A percentile compares a stretch with the other conserved stretches of the same genome.
These are phyloP conservation scores for Otatea glauca DNA, from an alignment of 176 grass and related monocot species.

Conservation along the genomic window DNA sequence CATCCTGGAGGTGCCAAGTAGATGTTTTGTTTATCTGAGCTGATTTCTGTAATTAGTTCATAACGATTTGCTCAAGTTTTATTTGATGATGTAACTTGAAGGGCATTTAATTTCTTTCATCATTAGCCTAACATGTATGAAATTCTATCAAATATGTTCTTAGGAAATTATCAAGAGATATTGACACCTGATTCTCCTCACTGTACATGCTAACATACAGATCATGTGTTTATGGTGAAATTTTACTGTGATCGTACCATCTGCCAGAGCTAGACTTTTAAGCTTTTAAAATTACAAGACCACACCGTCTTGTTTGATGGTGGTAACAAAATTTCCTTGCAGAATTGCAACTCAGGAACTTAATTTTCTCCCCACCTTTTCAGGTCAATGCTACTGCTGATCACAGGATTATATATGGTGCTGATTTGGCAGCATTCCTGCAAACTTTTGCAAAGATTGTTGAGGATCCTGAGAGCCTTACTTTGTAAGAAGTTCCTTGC, in stretches of 20 bases:
- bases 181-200: background rate
- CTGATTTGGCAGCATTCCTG: slow-evolving; percentile 89
- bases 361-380: slow-evolving; percentile 39
- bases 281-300: background rate
- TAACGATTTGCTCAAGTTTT: background rate
- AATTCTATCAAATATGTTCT: background rate
- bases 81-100: background rate
- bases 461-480: slow-evolving; percentile 74
- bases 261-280: background rate
- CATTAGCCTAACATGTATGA: background rate
- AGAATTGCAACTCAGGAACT: background rate
- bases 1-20: background rate
- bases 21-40: slow-evolving; percentile 15
- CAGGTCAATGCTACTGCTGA: slow-evolving; percentile 96
- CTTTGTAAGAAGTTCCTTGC: slow-evolving; percentile 51
- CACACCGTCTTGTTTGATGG: background rate
- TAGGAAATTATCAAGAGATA: background rate
- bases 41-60: background rate
- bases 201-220: background rate
- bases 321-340: background rate
- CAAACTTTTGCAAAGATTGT: slow-evolving; percentile 92
- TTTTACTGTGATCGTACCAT: background rate
- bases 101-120: background rate
- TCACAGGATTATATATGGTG: slow-evolving; percentile 91
- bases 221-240: background rate